Conservation (phyloP, 1,284 basidiomycete genomes). For the Calocybe gambosa region DNA sequence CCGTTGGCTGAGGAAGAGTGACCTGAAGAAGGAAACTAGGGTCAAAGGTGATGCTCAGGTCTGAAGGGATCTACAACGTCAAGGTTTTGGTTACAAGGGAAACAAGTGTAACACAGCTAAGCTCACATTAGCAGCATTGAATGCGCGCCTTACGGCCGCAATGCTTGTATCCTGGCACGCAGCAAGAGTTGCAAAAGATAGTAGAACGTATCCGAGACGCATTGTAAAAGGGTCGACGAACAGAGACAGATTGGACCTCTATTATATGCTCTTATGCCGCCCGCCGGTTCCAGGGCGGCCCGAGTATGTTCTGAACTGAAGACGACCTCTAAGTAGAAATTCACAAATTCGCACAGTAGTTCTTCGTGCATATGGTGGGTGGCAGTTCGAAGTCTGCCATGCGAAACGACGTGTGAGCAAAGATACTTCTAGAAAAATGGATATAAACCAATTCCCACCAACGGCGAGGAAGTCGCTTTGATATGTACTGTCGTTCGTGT, state of each 20-base stretch:
- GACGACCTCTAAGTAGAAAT: neutral
- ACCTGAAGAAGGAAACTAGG: slow-evolving; percentile 23
- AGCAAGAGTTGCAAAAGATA: slow-evolving; percentile 1
- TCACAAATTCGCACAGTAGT: neutral
- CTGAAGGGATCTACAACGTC: slow-evolving; percentile 17
- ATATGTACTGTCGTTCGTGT: too few relatives aligned
- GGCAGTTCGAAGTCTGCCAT: neutral
- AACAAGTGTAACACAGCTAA: neutral
- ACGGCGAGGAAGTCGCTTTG: neutral
- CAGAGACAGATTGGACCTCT: neutral
- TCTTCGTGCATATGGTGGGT: neutral
- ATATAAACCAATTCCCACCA: neutral
- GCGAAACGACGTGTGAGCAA: neutral
- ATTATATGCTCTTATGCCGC: neutral
- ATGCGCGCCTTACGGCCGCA: slow-evolving; percentile 13
- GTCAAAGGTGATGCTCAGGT: slow-evolving; percentile 19
- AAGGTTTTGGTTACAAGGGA: neutral
- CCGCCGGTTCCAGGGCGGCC: neutral
- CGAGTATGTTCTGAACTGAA: neutral
- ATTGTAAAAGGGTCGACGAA: neutral
- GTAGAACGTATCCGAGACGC: neutral
- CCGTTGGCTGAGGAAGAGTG: slow-evolving; percentile 17
- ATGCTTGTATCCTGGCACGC: slow-evolving; percentile 17
- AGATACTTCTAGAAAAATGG: neutral
- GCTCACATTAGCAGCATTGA: slow-evolving; percentile 16